Conservation (phyloP, 345 rosid species). For the Eucalyptus lansdowneana region DNA sequence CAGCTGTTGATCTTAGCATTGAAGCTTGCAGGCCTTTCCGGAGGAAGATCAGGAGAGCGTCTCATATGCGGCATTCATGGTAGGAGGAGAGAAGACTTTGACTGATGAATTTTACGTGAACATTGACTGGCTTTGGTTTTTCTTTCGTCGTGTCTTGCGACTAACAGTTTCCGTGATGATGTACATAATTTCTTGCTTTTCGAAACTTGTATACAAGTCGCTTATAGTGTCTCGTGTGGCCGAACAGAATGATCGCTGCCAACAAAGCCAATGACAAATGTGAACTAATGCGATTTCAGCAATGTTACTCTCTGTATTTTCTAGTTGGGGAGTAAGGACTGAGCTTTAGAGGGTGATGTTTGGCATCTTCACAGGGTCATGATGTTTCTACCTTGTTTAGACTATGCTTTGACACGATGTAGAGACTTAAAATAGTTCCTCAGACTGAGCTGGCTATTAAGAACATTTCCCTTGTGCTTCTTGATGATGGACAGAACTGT, state of each 20-base stretch:
- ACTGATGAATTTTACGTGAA: constrained; percentile 1
- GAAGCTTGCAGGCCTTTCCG: constrained; percentile 88
- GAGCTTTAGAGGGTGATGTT: background rate
- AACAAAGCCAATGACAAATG: background rate
- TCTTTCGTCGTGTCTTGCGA: background rate
- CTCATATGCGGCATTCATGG: constrained; percentile 37
- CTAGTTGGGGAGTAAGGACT: background rate
- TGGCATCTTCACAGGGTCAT: background rate
- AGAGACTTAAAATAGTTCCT: background rate
- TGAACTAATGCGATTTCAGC: background rate
- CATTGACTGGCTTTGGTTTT: background rate
- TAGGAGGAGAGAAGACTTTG: background rate
- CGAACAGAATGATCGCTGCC: background rate
- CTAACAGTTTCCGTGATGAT: constrained; percentile 6
- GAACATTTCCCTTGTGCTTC: background rate
- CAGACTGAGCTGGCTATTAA: background rate
- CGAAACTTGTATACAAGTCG: background rate
- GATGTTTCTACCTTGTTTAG: background rate
- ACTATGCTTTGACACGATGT: background rate
- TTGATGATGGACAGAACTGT: background rate
- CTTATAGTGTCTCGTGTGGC: background rate
- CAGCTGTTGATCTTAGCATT: constrained; percentile 90
- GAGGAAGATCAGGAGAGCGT: constrained; percentile 45
- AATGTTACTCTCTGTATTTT: background rate
- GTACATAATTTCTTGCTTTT: constrained; percentile 16